Conservation (phyloP, 192 early-diverging fungal species). For the Coemansia sp. region DNA sequence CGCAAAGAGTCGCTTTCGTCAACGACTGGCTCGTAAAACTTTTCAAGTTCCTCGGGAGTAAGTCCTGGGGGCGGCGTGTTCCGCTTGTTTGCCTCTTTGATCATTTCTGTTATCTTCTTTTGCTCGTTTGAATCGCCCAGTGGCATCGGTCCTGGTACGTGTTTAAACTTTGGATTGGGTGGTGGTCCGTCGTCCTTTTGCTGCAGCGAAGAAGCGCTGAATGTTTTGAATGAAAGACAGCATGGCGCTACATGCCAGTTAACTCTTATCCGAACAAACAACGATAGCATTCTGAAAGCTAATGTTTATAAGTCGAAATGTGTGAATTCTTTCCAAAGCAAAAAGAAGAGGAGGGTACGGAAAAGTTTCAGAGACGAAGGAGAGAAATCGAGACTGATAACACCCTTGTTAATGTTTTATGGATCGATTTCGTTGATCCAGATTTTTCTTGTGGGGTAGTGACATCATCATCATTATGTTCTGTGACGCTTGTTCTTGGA, state of each 20-base stretch:
- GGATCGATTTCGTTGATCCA: too few species aligned
- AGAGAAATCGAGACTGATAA: background rate
- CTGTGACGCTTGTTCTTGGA: background rate
- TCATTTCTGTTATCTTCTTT: constrained; percentile 60
- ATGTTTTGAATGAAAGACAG: background rate
- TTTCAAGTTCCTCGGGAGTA: constrained; percentile 43
- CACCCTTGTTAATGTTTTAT: too few species aligned
- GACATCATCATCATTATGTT: constrained; percentile 1
- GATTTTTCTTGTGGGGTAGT: background rate
- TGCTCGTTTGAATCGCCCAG: constrained; percentile 64
- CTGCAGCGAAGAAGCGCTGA: background rate
- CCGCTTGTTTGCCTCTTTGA: constrained; percentile 48
- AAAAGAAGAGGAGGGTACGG: background rate
- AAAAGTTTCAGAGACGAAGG: background rate
- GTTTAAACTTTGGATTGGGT: constrained; percentile 27
- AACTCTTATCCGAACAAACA: background rate
- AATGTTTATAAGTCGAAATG: background rate
- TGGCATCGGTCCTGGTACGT: constrained; percentile 61
- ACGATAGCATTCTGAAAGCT: background rate
- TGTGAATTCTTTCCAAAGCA: background rate
- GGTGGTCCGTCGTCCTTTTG: background rate
- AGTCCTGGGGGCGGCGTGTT: constrained; percentile 43
- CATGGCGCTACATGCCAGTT: background rate
- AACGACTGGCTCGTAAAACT: constrained; percentile 43
- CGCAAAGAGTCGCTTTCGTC: constrained; percentile 52